These are phyloP conservation scores for Monilinia fructigena DNA, from an alignment of 2,329 filamentous ascomycete genomes.

Conservation along the genomic window DNA sequence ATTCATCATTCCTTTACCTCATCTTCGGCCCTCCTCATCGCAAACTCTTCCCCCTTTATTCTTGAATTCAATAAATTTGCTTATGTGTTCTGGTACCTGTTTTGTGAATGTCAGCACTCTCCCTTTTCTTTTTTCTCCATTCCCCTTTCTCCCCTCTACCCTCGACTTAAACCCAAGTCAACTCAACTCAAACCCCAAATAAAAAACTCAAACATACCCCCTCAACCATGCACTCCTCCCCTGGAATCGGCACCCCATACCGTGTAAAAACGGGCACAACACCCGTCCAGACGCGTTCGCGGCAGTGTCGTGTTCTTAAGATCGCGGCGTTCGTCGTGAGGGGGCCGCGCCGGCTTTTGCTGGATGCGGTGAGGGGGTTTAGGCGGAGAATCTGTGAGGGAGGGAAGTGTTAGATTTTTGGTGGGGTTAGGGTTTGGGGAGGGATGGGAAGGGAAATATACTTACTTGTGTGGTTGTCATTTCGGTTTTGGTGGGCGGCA, in stretches of 20 bases:
- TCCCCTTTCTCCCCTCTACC: slow-evolving; percentile 45
- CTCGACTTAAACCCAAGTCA: neutral
- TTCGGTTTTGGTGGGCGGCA: slow-evolving; percentile 71
- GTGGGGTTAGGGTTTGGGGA: neutral
- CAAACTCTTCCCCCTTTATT: slow-evolving; percentile 48
- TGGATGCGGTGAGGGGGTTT: slow-evolving; percentile 66
- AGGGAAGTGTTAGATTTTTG: neutral
- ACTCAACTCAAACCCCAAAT: neutral
- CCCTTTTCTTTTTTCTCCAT: too few relatives aligned
- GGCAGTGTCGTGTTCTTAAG: slow-evolving; percentile 45
- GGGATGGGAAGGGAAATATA: neutral
- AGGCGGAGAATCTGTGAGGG: slow-evolving; percentile 62
- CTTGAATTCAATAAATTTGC: slow-evolving; percentile 49
- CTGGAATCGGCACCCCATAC: slow-evolving; percentile 47
- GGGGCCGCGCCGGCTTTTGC: slow-evolving; percentile 69
- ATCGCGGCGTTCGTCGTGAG: slow-evolving; percentile 55
- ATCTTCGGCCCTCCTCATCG: slow-evolving; percentile 34
- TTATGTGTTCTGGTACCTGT: slow-evolving; percentile 49
- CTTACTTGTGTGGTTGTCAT: slow-evolving; percentile 60
- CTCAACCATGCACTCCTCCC: slow-evolving; percentile 30
- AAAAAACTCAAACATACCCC: slow-evolving; percentile 37
- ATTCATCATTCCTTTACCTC: neutral
- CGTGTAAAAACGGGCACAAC: slow-evolving; percentile 62
- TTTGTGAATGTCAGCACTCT: neutral
- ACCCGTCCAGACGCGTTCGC: slow-evolving; percentile 53